Evolutionary conservation across 352 stramenopile genomes (phyloP), one percentile per base, ranked within the genome.

Genomic region (Blastocystis sp.): DNA sequence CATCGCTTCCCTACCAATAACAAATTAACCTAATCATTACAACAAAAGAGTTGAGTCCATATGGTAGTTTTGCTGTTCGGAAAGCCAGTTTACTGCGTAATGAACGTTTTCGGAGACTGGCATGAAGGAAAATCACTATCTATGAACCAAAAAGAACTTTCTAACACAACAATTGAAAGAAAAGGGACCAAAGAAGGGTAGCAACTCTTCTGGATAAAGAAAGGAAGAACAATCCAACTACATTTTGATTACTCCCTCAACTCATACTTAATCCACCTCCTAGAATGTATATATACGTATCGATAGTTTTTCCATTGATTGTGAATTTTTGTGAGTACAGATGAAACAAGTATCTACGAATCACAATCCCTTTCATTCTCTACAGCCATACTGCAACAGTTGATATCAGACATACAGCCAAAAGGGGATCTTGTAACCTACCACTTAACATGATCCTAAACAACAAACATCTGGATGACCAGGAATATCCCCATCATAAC

Each of bases 41-140:
- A 84, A 42, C 48, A 64, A 84, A 40, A 66, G 33, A 66, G 11
- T 64, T 22, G 17, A 84, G 0, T 19, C 11, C 27, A 33, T n/a
- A 40, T 0, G 73, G 73, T 0, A 84, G 19, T 27, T 66, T 5
- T 42, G 59, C 15, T 40, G 73, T 44, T n/a, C 73, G 17, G 17
- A 44, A n/a, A 24, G 54, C 51, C 13, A 84, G 22, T 44, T 84
- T 84, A 64, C 73, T 84, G 1, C 73, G 73, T 4, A 84, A 57
- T 27, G 73, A 84, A 19, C 73, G 73, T 66, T 84, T 84, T 0
- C 73, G 48, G 35, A 84, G 30, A 48, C 30, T 37, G 40, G 73
- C 73, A 69, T 84, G 73, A 24, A 66, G 6, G 22, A 62, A 9
- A 37, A 69, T 35, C 48, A 53, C 73, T 84, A 51, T 56, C 13